Conservation (phyloP, 352 stramenopile genomes). For the Albugo candida region DNA sequence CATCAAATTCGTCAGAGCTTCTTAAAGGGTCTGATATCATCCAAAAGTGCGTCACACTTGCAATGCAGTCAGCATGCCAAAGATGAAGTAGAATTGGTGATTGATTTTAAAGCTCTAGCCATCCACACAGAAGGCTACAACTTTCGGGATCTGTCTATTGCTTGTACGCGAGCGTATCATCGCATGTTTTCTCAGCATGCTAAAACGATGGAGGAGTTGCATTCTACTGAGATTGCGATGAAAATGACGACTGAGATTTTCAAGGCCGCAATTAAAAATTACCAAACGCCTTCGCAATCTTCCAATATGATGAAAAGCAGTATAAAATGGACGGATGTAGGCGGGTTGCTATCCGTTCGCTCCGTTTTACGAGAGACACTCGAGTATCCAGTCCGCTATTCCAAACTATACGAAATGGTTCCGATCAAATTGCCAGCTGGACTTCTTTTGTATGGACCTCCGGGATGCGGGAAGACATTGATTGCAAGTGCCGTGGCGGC, state of each 20-base stretch:
- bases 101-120: slow-evolving; percentile 38
- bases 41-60: too few relatives aligned
- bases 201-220: neutral
- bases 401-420: slow-evolving; percentile 60
- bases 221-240: neutral
- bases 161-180: slow-evolving; percentile 44
- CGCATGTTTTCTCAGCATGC: slow-evolving; percentile 30
- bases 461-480: slow-evolving; percentile 82
- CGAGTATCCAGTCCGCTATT: slow-evolving; percentile 63
- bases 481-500: slow-evolving; percentile 72
- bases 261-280: slow-evolving; percentile 46
- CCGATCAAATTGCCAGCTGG: slow-evolving; percentile 70
- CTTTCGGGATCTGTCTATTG: slow-evolving; percentile 51
- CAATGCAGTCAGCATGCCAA: too few relatives aligned
- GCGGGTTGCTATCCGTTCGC: slow-evolving; percentile 54
- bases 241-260: slow-evolving; percentile 46
- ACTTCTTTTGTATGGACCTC: slow-evolving; percentile 78
- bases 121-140: slow-evolving; percentile 65
- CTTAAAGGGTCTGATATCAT: too few relatives aligned
- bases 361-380: slow-evolving; percentile 80
- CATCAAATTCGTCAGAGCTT: too few relatives aligned
- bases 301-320: slow-evolving; percentile 40
- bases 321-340: slow-evolving; percentile 78
- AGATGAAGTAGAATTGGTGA: slow-evolving; percentile 18
- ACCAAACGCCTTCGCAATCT: slow-evolving; percentile 39